Evolutionary conservation across 1,139 yeast genomes (phyloP).

Genomic region (Suhomyces kunorum): DNA sequence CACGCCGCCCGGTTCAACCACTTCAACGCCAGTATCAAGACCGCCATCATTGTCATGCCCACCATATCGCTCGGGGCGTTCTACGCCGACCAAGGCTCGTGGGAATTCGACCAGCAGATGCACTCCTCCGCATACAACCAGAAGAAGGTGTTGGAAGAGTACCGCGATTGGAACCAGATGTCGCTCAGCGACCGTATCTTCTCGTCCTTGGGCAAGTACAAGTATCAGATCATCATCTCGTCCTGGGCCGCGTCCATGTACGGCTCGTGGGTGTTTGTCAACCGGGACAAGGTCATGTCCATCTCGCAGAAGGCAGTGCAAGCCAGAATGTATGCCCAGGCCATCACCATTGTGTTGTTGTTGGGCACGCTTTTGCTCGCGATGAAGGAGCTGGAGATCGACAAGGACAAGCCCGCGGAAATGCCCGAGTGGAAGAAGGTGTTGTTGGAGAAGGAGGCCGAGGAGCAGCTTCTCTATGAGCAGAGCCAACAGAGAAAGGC

Average conservation of each 20-base stretch:
- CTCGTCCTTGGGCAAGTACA: constrained; percentile 53
- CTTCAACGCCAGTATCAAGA: constrained; percentile 43
- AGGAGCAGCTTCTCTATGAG: constrained; percentile 17
- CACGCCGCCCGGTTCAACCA: constrained; percentile 37
- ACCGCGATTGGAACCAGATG: constrained; percentile 23
- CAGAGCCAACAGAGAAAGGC: too few relatives aligned
- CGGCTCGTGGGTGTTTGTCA: constrained; percentile 78
- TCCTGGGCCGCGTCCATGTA: constrained; percentile 87
- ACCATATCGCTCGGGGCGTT: constrained; percentile 43
- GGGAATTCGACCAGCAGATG: constrained; percentile 46
- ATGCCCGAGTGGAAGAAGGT: constrained; percentile 43
- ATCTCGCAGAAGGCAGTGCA: constrained; percentile 84
- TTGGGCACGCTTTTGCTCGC: constrained; percentile 64
- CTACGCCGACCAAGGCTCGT: constrained; percentile 52
- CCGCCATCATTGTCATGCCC: constrained; percentile 45
- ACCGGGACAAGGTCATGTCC: constrained; percentile 75
- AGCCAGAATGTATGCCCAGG: constrained; percentile 94
- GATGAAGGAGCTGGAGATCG: constrained; percentile 59
- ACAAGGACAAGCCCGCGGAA: constrained; percentile 35
- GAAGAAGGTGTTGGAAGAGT: constrained; percentile 24
- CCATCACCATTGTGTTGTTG: constrained; percentile 64
- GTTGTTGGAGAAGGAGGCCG: constrained; percentile 28
- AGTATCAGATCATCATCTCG: constrained; percentile 72
- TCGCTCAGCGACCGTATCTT: constrained; percentile 27
- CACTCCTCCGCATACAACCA: constrained; percentile 37